These are phyloP conservation scores for Myochromella boudieri DNA, from an alignment of 768 basidiomycete species.

Conservation along the genomic window DNA sequence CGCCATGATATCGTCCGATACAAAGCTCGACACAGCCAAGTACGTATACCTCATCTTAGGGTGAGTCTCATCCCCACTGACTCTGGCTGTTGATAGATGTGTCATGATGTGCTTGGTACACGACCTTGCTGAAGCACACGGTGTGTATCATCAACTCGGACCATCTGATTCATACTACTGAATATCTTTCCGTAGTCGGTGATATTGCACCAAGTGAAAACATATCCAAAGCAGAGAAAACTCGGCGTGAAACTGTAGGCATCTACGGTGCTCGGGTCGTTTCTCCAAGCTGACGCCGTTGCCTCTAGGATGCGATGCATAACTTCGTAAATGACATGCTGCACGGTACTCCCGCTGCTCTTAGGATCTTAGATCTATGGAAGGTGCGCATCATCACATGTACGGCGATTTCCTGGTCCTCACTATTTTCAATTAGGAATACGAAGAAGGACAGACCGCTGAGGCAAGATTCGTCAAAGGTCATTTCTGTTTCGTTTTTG, in stretches of 20 bases:
- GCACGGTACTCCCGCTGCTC: constrained; percentile 67
- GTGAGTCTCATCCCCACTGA: not conserved
- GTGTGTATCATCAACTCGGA: constrained; percentile 29
- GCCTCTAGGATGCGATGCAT: constrained; percentile 74
- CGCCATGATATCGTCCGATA: constrained; percentile 81
- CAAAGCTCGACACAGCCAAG: constrained; percentile 73
- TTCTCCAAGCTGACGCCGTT: no score
- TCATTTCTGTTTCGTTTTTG: constrained; percentile 13
- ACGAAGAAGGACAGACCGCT: constrained; percentile 68
- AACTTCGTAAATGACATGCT: constrained; percentile 90
- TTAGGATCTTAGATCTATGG: constrained; percentile 71
- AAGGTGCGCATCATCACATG: constrained; percentile 41
- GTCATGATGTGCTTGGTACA: constrained; percentile 92
- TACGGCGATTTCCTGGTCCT: not conserved
- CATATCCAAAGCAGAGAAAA: constrained; percentile 80
- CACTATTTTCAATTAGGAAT: constrained; percentile 53
- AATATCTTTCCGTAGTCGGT: constrained; percentile 55
- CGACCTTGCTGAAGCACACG: constrained; percentile 95
- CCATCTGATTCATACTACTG: not conserved
- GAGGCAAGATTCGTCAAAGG: constrained; percentile 92
- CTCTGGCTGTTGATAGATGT: constrained; percentile 45
- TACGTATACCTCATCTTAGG: constrained; percentile 29
- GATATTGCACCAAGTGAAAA: constrained; percentile 92
- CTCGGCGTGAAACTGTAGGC: constrained; percentile 66
- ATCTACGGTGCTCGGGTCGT: no score